phyloP scores from a whole-genome alignment of 2,329 filamentous ascomycete species.

The Aquanectria penicillioides region DNA sequence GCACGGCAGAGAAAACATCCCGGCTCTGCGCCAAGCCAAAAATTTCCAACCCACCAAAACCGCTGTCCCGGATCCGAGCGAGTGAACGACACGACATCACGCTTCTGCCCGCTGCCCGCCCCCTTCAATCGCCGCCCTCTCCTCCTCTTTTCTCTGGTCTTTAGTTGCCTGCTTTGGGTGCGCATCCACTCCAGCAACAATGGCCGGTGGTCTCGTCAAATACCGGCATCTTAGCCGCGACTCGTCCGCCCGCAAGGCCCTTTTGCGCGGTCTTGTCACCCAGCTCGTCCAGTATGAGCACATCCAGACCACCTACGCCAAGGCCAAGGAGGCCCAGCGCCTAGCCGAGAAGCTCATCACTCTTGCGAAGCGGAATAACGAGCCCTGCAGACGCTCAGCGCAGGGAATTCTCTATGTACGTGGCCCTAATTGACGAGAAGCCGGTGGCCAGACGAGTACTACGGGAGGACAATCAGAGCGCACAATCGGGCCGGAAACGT shows the following conservation, averaged over 20 bases:
- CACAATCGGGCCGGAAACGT: background rate
- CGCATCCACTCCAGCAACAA: constrained; percentile 50
- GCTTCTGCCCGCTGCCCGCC: background rate
- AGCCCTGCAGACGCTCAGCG: constrained; percentile 80
- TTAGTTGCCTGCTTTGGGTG: constrained; percentile 2
- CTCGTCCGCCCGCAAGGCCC: constrained; percentile 88
- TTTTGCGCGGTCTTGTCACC: constrained; percentile 95
- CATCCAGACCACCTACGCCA: constrained; percentile 94
- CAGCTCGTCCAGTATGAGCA: constrained; percentile 93
- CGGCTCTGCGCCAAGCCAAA: constrained; percentile 44
- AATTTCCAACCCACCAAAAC: constrained; percentile 46
- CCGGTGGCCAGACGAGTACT: background rate
- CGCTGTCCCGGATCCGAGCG: constrained; percentile 25
- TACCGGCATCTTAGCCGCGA: constrained; percentile 89
- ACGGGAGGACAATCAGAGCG: background rate
- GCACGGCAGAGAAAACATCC: constrained; percentile 42
- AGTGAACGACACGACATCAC: constrained; percentile 20
- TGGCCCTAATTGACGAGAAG: constrained; percentile 33
- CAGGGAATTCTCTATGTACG: constrained; percentile 86
- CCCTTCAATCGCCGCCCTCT: background rate
- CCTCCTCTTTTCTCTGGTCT: constrained; percentile 1
- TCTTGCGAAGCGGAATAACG: constrained; percentile 90
- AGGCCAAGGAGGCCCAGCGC: constrained; percentile 96
- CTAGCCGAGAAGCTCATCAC: constrained; percentile 95
- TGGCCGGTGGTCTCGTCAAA: constrained; percentile 88